Evolutionary conservation across 257 asterid genomes (phyloP).

Genomic region (Capsicum chinense): DNA sequence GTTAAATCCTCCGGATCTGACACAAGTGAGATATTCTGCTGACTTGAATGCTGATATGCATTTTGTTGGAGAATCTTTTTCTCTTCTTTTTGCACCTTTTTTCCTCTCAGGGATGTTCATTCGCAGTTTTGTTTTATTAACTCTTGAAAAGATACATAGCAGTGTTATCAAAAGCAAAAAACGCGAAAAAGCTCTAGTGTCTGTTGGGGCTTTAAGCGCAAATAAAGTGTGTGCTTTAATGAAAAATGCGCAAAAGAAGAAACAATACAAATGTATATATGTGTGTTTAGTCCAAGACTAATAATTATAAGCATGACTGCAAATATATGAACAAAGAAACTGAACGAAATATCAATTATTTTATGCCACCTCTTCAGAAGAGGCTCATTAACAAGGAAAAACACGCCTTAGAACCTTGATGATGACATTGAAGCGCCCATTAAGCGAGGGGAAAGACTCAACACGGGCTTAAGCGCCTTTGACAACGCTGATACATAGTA

Average conservation of each 20-base stretch:
- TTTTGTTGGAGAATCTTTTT: background rate
- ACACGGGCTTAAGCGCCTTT: background rate
- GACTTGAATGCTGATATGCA: constrained; percentile 21
- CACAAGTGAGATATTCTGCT: background rate
- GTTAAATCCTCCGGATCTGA: background rate
- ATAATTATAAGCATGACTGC: background rate
- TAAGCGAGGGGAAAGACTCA: background rate
- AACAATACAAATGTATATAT: background rate
- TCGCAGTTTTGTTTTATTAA: background rate
- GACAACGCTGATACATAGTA: background rate
- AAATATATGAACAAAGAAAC: background rate
- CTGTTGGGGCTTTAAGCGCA: background rate
- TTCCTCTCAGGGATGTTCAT: background rate
- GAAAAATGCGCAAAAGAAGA: background rate
- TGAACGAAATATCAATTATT: background rate
- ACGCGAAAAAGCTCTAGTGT: background rate
- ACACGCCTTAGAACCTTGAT: background rate
- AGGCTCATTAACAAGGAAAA: background rate
- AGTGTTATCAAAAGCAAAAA: constrained; percentile 1
- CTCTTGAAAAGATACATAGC: background rate
- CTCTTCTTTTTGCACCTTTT: background rate
- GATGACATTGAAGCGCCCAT: background rate
- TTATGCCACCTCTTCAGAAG: background rate
- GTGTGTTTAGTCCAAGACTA: background rate
- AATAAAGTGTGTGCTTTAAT: background rate